These are phyloP conservation scores for Russula emetica DNA, from an alignment of 768 basidiomycete species.

Conservation along the genomic window DNA sequence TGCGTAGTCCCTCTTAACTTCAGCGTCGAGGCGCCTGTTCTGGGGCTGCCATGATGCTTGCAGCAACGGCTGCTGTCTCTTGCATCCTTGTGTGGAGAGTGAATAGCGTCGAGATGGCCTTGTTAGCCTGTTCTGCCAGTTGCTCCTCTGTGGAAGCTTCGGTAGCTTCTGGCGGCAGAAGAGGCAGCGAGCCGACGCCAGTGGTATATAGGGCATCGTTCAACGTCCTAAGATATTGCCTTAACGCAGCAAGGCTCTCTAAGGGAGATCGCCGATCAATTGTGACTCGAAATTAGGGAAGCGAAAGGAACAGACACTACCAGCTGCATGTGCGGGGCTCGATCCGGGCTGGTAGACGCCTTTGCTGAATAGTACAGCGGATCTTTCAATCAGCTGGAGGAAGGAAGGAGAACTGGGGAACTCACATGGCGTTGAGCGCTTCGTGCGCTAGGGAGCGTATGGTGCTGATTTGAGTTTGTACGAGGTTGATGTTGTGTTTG, in stretches of 20 bases:
- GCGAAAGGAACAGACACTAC: neutral
- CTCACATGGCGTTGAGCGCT: constrained; percentile 26
- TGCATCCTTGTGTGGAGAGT: constrained; percentile 20
- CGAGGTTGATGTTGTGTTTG: constrained; percentile 22
- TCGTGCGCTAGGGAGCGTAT: constrained; percentile 22
- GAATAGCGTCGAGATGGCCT: constrained; percentile 20
- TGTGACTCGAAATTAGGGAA: neutral
- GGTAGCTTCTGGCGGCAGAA: constrained; percentile 16
- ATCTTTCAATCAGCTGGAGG: neutral
- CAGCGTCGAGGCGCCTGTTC: constrained; percentile 17
- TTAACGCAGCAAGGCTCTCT: constrained; percentile 22
- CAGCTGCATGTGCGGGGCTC: constrained; percentile 20
- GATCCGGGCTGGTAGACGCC: constrained; percentile 24
- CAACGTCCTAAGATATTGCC: constrained; percentile 16
- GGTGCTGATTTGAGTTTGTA: constrained; percentile 19
- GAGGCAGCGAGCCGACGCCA: constrained; percentile 26
- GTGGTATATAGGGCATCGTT: constrained; percentile 18
- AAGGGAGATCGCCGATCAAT: neutral
- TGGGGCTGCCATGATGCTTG: constrained; percentile 22
- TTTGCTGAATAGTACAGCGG: constrained; percentile 6
- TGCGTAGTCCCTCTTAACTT: neutral
- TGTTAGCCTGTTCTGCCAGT: constrained; percentile 23
- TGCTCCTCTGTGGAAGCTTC: constrained; percentile 23
- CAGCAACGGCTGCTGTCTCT: constrained; percentile 22
- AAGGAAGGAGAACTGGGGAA: neutral